Evolutionary conservation across 2,329 filamentous ascomycete genomes (phyloP), one percentile per base, ranked within the genome.

Genomic region (Hypocrella siamensis): DNA sequence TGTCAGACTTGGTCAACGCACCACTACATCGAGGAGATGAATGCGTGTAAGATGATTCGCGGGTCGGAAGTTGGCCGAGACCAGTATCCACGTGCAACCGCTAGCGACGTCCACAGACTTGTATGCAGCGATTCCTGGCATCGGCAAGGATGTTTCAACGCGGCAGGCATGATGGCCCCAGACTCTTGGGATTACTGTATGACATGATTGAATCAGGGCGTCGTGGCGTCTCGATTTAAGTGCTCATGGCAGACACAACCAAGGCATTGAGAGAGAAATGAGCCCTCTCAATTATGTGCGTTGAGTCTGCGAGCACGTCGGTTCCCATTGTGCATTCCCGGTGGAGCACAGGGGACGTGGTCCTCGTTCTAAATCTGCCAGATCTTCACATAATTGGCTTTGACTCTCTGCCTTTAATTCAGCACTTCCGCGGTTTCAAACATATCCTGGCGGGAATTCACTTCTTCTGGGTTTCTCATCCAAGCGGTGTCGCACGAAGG

Each of bases 401-500:
- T 40, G 69, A 74, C 41, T 53, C 59, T 3, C 46, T 63, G 28
- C 61, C 62, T 2, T 59, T 70, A 38, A 62, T 57, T 12, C 53
- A 49, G 26, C 48, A 58, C 16, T 68, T 75, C 40, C 51, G 53
- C 6, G 72, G 72, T 15, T 56, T 77, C 35, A 61, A 60, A 16
- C 57, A 69, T 33, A 54, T 77, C 17, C 67, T 69, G 0, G 44
- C 55, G 0, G 73, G 73, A 0, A 47, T 63, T 11, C 73, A 77
- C 44, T 65, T 77, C 36, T 54, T 75, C 35, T 77, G 70, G 70
- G 60, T 66, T 18, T 57, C 70, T 3, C 58, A 67, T 16, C 57
- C 60, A 0, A 54, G 55, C 2, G 54, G 56, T 14, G 53, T 60
- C 14, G 66, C 67, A n/a, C n/a, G n/a, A n/a, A n/a, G n/a, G n/a